phyloP scores from a whole-genome alignment of 2,329 filamentous ascomycete species.

The Sarocladiaceae sp. region DNA sequence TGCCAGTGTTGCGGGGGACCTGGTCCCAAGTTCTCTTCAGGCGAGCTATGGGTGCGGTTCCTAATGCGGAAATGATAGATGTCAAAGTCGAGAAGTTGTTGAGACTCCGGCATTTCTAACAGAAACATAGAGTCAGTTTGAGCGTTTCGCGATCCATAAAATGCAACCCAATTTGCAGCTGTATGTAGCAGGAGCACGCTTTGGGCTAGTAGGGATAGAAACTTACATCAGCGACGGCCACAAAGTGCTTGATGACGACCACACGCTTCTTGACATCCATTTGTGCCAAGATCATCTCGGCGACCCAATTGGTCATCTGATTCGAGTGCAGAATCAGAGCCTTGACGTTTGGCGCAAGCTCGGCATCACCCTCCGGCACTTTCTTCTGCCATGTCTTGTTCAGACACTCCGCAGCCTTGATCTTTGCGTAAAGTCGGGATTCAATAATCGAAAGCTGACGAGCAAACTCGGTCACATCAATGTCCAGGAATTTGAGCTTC shows the following conservation, averaged over 20 bases:
- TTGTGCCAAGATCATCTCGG: conserved; percentile 96
- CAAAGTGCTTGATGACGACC: conserved; percentile 97
- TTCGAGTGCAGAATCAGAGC: conserved; percentile 96
- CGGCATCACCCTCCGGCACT: conserved; percentile 71
- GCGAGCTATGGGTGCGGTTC: conserved; percentile 91
- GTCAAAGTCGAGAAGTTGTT: conserved; percentile 98
- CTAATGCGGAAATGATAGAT: conserved; percentile 93
- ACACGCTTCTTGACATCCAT: conserved; percentile 93
- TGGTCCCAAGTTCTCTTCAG: conserved; percentile 92
- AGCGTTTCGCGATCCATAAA: conserved; percentile 7
- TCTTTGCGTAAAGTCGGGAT: conserved; percentile 89
- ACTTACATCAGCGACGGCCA: conserved; percentile 89
- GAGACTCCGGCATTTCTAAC: conserved; percentile 81
- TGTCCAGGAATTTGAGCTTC: conserved; percentile 97
- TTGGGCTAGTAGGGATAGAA: neutral
- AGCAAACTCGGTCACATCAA: conserved; percentile 95
- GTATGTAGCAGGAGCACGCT: neutral
- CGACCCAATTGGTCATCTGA: conserved; percentile 98
- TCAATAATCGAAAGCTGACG: conserved; percentile 96
- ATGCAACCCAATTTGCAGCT: neutral
- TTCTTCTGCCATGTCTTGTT: conserved; percentile 99
- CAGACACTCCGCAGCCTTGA: conserved; percentile 90
- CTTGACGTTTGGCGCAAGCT: conserved; percentile 91
- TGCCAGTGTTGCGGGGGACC: conserved; percentile 79
- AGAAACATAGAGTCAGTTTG: neutral